Evolutionary conservation across 2,329 filamentous ascomycete genomes (phyloP), one percentile per base, ranked within the genome.

Genomic region (Ascochyta pisi): DNA sequence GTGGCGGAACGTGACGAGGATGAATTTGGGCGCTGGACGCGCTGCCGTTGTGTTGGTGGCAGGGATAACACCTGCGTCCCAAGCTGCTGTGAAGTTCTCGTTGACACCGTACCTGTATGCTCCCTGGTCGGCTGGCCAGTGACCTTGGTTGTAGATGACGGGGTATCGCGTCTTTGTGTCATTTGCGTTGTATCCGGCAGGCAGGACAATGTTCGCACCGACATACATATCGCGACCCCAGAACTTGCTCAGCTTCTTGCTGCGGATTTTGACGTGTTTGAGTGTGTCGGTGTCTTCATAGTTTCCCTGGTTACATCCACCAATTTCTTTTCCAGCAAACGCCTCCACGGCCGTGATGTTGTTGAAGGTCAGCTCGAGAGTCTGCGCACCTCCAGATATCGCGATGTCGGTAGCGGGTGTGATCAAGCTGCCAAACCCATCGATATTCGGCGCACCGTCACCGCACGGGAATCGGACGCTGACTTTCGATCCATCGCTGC

Each of bases 271-370:
- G 61, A 76, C 45, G 44, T 74, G 58, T 51, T 75, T 76, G 2
- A 76, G 48, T 4, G 54, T 54, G 6, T 69, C 63, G 0, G 68
- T 74, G 26, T 77, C 73, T 27, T 63, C 57, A 46, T 76, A 76
- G 50, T 77, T 77, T n/a, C 73, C 75, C 49, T 77, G 75, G 19
- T 65, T 57, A 55, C 75, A 76, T 3, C 73, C 72, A 1, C 75
- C 74, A 27, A 76, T 74, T 50, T 77, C 75, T 6, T 58, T 68
- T 3, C 74, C 74, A 15, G 58, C 64, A 48, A 73, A 70, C 1
- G 58, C 43, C n/a, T 65, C 59, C 3, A 54, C 19, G 2, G 61
- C 58, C 1, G 65, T 69, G 23, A 70, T 51, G 39, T 69, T 69
- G 50, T 66, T 67, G 60, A 77, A 74, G 7, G 52, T 58, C 24